Conservation (phyloP, 2,329 filamentous ascomycete species). For the Ophiosphaerella herpotricha region DNA sequence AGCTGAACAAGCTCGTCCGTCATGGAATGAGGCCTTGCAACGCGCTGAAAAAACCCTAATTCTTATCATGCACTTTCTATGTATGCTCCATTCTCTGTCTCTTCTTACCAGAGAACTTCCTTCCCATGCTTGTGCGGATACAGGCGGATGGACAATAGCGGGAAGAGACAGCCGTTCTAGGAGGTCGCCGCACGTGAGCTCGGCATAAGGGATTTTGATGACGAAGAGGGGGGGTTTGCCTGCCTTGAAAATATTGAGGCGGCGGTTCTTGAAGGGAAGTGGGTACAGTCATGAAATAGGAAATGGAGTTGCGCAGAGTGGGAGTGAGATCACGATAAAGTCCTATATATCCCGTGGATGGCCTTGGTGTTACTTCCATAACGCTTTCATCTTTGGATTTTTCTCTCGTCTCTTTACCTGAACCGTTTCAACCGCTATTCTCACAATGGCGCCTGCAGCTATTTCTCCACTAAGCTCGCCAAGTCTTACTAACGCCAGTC, state of each 20-base stretch:
- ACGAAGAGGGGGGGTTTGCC: constrained; percentile 20
- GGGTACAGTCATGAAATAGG: constrained; percentile 18
- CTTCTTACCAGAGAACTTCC: not conserved
- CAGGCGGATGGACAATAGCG: constrained; percentile 23
- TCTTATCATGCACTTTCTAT: not conserved
- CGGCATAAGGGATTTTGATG: constrained; percentile 30
- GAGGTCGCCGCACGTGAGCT: constrained; percentile 29
- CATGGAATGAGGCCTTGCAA: not conserved
- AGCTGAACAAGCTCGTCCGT: not conserved
- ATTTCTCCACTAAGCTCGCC: constrained; percentile 51
- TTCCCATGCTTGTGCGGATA: constrained; percentile 26
- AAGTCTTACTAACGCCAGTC: constrained; percentile 21
- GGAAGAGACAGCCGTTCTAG: constrained; percentile 18
- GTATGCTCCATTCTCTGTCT: not conserved
- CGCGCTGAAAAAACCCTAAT: not conserved
- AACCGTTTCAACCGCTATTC: not conserved
- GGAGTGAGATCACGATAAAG: not conserved
- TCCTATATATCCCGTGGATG: not conserved
- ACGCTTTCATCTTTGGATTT: not conserved
- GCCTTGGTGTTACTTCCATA: not conserved
- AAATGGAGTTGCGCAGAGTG: constrained; percentile 8
- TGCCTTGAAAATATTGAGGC: constrained; percentile 14
- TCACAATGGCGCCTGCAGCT: constrained; percentile 39
- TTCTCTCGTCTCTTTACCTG: not conserved
- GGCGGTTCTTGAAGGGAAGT: constrained; percentile 31